Conservation (phyloP, 2,329 filamentous ascomycete genomes). For the Fusarium vanettenii region DNA sequence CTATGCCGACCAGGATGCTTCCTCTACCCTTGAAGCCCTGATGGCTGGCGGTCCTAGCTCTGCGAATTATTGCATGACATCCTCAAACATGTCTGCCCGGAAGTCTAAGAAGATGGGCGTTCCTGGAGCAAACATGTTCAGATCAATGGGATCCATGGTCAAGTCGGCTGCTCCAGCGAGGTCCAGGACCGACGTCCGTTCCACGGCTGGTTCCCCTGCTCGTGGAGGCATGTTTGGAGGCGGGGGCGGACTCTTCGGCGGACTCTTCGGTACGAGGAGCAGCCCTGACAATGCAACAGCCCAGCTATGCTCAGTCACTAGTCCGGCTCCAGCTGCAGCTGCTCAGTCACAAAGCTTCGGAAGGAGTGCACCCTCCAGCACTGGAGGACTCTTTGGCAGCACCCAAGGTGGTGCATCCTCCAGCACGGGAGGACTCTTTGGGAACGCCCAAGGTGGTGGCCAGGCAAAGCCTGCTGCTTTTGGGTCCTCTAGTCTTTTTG, state of each 20-base stretch:
- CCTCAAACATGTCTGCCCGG: not conserved
- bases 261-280: not conserved
- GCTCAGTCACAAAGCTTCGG: not conserved
- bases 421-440: too few species aligned
- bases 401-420: not conserved
- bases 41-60: not conserved
- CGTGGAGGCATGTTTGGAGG: not conserved
- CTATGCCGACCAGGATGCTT: not conserved
- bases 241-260: not conserved
- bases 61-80: not conserved
- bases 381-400: not conserved
- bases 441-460: too few species aligned
- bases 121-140: not conserved
- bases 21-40: not conserved
- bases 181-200: not conserved
- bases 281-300: not conserved
- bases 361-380: not conserved
- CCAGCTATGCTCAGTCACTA: too few species aligned
- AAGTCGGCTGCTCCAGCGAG: not conserved
- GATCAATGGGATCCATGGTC: not conserved
- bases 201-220: not conserved
- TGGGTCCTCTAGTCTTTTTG: not conserved
- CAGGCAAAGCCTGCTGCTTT: too few species aligned
- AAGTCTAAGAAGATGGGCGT: not conserved
- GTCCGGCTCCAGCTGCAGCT: not conserved